Evolutionary conservation across 129 eudicot genomes (phyloP).

Genomic region (Flaveria sonorensis): DNA sequence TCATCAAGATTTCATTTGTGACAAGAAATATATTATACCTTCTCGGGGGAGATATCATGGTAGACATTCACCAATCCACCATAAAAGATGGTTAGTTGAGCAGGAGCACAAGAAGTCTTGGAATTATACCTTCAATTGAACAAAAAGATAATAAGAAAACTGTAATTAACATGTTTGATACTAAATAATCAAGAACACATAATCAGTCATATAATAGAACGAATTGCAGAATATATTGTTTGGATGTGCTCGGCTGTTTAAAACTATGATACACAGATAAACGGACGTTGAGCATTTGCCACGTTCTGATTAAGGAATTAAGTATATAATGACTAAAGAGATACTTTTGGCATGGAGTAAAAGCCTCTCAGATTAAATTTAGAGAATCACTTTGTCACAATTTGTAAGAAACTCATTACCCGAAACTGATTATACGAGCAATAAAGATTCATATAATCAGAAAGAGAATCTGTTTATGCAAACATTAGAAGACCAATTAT

Average conservation of each 20-base stretch:
- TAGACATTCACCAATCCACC: constrained; percentile 62
- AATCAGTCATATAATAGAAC: neutral
- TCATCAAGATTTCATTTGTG: constrained; percentile 4
- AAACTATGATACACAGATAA: neutral
- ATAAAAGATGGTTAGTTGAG: constrained; percentile 74
- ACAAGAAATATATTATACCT: constrained; percentile 40
- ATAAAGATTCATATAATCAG: no score
- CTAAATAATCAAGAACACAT: neutral
- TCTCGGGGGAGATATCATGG: constrained; percentile 60
- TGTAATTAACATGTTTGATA: neutral
- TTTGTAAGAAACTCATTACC: no score
- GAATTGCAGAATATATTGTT: neutral
- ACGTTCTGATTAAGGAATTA: no score
- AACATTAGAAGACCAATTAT: neutral
- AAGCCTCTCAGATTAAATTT: no score
- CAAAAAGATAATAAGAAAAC: neutral
- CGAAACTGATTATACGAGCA: no score
- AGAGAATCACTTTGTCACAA: no score
- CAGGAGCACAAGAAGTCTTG: constrained; percentile 49
- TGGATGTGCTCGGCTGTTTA: neutral
- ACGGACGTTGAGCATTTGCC: no score
- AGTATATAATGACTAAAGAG: no score
- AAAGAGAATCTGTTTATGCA: neutral
- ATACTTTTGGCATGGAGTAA: no score
- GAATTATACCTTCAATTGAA: constrained; percentile 38